Evolutionary conservation across 225 moss, liverwort and hornwort species (phyloP).

Genomic region (Physcomitrium patens): DNA sequence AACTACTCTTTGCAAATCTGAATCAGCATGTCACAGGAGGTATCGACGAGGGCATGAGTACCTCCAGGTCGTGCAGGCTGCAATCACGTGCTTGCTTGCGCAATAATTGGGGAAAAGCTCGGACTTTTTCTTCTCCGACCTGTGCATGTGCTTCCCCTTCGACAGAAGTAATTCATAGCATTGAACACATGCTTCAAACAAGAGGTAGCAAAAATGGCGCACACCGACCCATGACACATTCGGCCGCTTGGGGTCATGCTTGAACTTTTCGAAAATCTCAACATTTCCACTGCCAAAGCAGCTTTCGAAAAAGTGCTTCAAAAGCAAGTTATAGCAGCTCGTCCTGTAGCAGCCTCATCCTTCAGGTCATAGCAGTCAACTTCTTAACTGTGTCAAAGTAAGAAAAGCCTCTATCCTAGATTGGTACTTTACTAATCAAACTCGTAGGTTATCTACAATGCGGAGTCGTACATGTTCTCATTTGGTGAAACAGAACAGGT

Average conservation of each 20-base stretch:
- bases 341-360: background rate
- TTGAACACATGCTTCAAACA: background rate
- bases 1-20: too few species aligned
- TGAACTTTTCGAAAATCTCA: conserved; percentile 2
- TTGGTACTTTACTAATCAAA: conserved; percentile 19
- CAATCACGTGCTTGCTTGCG: too few species aligned
- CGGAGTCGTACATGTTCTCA: conserved; percentile 21
- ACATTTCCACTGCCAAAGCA: conserved; percentile 7
- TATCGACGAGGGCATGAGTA: too few species aligned
- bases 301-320: background rate
- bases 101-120: too few species aligned
- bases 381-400: background rate
- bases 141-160: too few species aligned
- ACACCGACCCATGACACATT: background rate
- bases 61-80: too few species aligned
- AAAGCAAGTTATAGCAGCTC: conserved; percentile 1
- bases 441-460: conserved; percentile 27
- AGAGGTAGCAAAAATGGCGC: background rate
- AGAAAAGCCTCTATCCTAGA: background rate
- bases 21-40: too few species aligned
- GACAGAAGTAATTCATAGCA: too few species aligned
- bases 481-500: conserved; percentile 8
- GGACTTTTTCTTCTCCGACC: too few species aligned
- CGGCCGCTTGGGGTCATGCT: background rate
- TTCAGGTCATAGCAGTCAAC: background rate